Evolutionary conservation across 768 basidiomycete species (phyloP), one percentile per base, ranked within the genome.

Genomic region (Lactarius psammicola): DNA sequence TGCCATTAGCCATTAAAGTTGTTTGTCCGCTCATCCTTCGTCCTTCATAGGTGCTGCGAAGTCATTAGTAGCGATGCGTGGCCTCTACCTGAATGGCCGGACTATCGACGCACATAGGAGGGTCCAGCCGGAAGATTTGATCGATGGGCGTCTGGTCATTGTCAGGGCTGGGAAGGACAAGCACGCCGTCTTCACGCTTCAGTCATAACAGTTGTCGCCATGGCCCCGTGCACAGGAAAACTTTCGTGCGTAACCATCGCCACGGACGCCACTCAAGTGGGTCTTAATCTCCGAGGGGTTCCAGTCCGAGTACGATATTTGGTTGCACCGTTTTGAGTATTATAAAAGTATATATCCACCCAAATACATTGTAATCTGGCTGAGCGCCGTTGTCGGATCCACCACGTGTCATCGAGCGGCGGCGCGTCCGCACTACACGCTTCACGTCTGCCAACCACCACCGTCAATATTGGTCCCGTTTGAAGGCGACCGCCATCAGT

Each of bases 91-190:
- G 40, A 70, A 70, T 6, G 69, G 68, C 20, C 62, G 34, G 33
- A 44, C 68, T 28, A 56, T 69, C 18, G 46, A 56, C 18, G 59
- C 42, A 28, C 34, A 62, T 28, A 60, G 33, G 59, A 49, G 17
- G 42, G 33, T 69, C 33, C 59, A 59, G 20, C 38, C 62, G 7
- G 49, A 7, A 18, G 68, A 70, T 42, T 62, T 70, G 44, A 58
- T 70, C 34, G 69, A 56, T 51, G 68, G 62, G 42, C 67, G 68
- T 15, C 46, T 70, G 42, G 31, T 66, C 36, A 63, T 70, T 42
- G 42, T 70, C 56, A 68, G 69, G n/a, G 68, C 67, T 54, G 69
- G 69, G 44, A 69, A 60, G 49, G 57, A 69, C 31, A 69, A 70
- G 28, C 69, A 70, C 34, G 69, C 53, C 5, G 61, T 70, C 30